Base-by-base conservation (phyloP, 768 basidiomycete genomes). In the Serpula lacrymans region DNA sequence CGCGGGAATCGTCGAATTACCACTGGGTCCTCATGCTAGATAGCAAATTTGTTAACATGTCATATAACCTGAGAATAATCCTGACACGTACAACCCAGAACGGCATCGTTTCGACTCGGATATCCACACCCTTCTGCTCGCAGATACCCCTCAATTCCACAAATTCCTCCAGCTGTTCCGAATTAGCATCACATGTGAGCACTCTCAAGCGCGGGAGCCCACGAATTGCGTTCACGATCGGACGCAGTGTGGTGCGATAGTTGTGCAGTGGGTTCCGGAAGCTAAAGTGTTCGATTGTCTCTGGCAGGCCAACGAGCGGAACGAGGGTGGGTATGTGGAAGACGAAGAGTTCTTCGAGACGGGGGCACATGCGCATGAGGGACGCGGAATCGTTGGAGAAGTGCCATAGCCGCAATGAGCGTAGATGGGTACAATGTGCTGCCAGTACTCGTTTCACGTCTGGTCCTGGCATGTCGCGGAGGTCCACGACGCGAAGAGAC, bases 341-440 rank as follows among this genome's bases (percentile, higher is more conserved):
- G 13, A 74, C 34, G 12, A 67, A 43, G 10, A 75, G 46, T 39
- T 75, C 73, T 41, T 67, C 52, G 12, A 75, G 60, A 28, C 52
- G 55, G 0, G 54, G 59, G 50, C 71, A 75, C 17, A 52, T 47
- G 20, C 47, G 50, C 14, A 74, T 38, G 22, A 72, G 49, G n/a
- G 54, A 50, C 3, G 61, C 57, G 6, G 64, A 56, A 12, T 60
- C 49, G 2, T 34, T 24, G 46, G 50, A 65, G 51, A 63, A 67
- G 18, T 59, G 58, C 47, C 66, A 60, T 6, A 74, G 42, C 30
- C 71, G 67, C 32, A 75, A 58, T 2, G 73, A 74, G 11, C 65
- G 62, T n/a, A 75, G 55, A n/a, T 47, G 43, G 6, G 60, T 54
- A 4, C 62, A 60, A 34, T 65, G 59, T 0, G 17, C 32, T 7